Base-by-base conservation (phyloP, 2,329 filamentous ascomycete genomes). In the Pseudogymnoascus pannorum region DNA sequence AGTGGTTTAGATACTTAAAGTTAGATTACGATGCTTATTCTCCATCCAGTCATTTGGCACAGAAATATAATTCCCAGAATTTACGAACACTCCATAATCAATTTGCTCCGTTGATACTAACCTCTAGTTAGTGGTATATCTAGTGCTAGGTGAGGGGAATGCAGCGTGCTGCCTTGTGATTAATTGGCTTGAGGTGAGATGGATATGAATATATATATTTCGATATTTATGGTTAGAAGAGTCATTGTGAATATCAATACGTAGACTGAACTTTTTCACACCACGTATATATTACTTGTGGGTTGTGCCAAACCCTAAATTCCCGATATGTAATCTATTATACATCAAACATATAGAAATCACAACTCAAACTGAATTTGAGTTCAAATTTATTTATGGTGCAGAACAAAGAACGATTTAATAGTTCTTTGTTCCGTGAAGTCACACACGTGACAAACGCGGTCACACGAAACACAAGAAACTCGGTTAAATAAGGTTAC, bases 21-120 rank as follows among this genome's bases (percentile, higher is more conserved):
- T 54, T 54, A 54, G 48, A 54, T 54, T 54, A 54, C 48, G 48
- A 54, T 54, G 48, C 48, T 54, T 33, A 54, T 54, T 54, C 48
- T 54, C 48, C 26, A 24, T 33, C 48, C 48, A 54, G 26, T 54
- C 48, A 54, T 54, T 54, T 54, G 48, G 48, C 48, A 54, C 48
- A 33, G 48, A 33, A 20, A 54, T 54, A 54, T 54, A 54, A 54
- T 54, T 54, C n/a, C 12, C 48, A 33, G 26, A 26, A 31, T 54
- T 54, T 54, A 54, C 26, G 48, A 54, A 18, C 26, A 54, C 18
- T n/a, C 16, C 16, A 54, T 9, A 26, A 31, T 11, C 48, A 33
- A 44, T 16, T 5, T 54, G 8, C 18, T 12, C 26, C 3, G 48
- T 24, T 48, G n/a, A 31, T 54, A 54, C 9, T 14, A 8, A 54